Base-by-base conservation (phyloP, 2,329 filamentous ascomycete genomes). In the Verticillium dahliae region DNA sequence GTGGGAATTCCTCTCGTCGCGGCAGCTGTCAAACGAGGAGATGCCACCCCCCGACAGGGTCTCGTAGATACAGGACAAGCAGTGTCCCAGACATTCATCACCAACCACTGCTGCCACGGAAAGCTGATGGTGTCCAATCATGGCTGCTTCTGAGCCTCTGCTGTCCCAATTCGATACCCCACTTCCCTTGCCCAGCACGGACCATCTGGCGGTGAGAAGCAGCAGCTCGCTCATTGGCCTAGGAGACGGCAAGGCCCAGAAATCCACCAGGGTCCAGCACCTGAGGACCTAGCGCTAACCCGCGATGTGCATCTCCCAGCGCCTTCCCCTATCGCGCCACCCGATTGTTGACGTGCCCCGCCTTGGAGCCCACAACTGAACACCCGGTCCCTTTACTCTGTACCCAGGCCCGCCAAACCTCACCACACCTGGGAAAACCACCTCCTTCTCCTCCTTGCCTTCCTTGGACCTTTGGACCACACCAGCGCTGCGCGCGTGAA, bases 401-500 rank as follows among this genome's bases (percentile, higher is more conserved):
- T n/a, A 52, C 13, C 39, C 22, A 52, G 69, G 63, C 65, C 70
- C 67, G 68, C 69, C 34, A 56, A 56, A 57, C 56, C 57, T 57
- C 62, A 70, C 69, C 70, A 67, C 67, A 68, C 64, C 61, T 69
- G 66, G 65, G 67, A 72, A 74, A 71, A 68, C 68, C 72, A 75
- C 72, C 72, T 72, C 68, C 69, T 69, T 66, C 66, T 60, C 64
- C 62, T 66, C 67, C 66, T 65, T 64, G 66, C 66, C 69, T 66
- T 66, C 66, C 65, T 67, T 67, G 66, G 67, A 68, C 66, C 61
- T 62, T 5, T 65, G 65, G 63, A 67, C 67, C 68, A 68, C 56
- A 50, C 59, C 60, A 63, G 72, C 72, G 73, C 73, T 72, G 73
- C 67, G 74, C 73, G 73, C 72, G 66, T 71, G 69, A 65, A 64